These are phyloP conservation scores for Phytophthora rubi DNA, from an alignment of 352 stramenopile species.

Conservation along the genomic window DNA sequence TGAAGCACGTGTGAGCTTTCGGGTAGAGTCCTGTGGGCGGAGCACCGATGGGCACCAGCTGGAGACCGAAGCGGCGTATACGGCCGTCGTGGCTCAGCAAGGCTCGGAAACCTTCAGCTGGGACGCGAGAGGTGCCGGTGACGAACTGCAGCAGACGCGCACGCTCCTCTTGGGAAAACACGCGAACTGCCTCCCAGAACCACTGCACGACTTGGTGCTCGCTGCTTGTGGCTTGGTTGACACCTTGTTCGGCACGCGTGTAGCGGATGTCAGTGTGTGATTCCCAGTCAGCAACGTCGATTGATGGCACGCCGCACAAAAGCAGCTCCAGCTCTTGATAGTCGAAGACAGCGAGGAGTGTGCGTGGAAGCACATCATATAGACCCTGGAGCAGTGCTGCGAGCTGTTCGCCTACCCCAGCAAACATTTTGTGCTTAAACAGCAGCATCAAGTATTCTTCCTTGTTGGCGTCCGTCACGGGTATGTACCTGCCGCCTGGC, in stretches of 20 bases:
- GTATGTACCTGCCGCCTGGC: constrained; percentile 88
- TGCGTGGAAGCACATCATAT: constrained; percentile 90
- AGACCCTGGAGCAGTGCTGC: constrained; percentile 91
- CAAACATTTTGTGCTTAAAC: constrained; percentile 94
- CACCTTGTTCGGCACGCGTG: constrained; percentile 66
- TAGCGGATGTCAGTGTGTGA: constrained; percentile 85
- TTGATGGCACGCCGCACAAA: constrained; percentile 89
- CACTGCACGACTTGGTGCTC: constrained; percentile 84
- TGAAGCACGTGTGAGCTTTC: constrained; percentile 90
- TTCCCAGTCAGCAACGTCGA: constrained; percentile 93
- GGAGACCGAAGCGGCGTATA: constrained; percentile 96
- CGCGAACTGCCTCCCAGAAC: constrained; percentile 89
- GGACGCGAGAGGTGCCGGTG: constrained; percentile 89
- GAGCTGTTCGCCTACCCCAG: constrained; percentile 91
- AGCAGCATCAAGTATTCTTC: constrained; percentile 96
- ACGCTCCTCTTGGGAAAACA: constrained; percentile 86
- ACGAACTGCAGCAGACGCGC: constrained; percentile 91
- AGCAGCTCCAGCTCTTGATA: constrained; percentile 97
- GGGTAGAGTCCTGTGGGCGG: constrained; percentile 78
- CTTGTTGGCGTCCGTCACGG: constrained; percentile 95
- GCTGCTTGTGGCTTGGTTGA: constrained; percentile 38
- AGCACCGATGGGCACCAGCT: constrained; percentile 88
- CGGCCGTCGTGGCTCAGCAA: constrained; percentile 80
- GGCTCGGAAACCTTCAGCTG: constrained; percentile 96
- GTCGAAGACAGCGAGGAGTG: constrained; percentile 91